Conservation (phyloP, 2,329 filamentous ascomycete genomes). For the Cercospora sp. region DNA sequence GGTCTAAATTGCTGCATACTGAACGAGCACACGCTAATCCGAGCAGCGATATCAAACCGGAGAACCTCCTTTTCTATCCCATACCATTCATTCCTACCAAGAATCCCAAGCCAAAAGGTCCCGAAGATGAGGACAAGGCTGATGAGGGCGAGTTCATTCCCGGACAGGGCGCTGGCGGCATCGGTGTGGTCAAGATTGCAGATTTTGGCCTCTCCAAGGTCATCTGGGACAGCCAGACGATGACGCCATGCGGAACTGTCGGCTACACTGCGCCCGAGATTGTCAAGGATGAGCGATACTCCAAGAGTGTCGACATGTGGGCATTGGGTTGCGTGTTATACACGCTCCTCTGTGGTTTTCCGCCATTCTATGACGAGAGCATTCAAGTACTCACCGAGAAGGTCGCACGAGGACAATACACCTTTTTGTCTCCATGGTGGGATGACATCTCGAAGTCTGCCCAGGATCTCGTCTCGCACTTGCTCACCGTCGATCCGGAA, state of each 20-base stretch:
- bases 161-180: slow-evolving; percentile 82
- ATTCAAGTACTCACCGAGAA: slow-evolving; percentile 97
- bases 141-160: slow-evolving; percentile 92
- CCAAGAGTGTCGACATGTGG: slow-evolving; percentile 99
- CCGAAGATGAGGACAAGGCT: slow-evolving; percentile 94
- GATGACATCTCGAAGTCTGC: slow-evolving; percentile 95
- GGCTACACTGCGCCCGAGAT: slow-evolving; percentile 98
- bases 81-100: slow-evolving; percentile 79
- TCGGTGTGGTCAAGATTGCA: slow-evolving; percentile 94
- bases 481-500: slow-evolving; percentile 90
- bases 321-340: slow-evolving; percentile 95
- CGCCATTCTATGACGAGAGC: slow-evolving; percentile 97
- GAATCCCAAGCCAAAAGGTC: slow-evolving; percentile 74
- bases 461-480: slow-evolving; percentile 89
- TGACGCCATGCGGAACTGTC: slow-evolving; percentile 98
- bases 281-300: slow-evolving; percentile 97
- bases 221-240: slow-evolving; percentile 96
- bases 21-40: slow-evolving; percentile 38
- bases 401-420: slow-evolving; percentile 94
- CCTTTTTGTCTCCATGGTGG: slow-evolving; percentile 98
- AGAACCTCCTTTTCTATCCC: slow-evolving; percentile 92
- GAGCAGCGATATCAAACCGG: slow-evolving; percentile 90
- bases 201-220: slow-evolving; percentile 98
- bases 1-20: slow-evolving; percentile 38
- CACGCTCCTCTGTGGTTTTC: slow-evolving; percentile 94